These are phyloP conservation scores for Phlyctochytrium planicorne DNA, from an alignment of 192 early-diverging fungal genomes.

Conservation along the genomic window DNA sequence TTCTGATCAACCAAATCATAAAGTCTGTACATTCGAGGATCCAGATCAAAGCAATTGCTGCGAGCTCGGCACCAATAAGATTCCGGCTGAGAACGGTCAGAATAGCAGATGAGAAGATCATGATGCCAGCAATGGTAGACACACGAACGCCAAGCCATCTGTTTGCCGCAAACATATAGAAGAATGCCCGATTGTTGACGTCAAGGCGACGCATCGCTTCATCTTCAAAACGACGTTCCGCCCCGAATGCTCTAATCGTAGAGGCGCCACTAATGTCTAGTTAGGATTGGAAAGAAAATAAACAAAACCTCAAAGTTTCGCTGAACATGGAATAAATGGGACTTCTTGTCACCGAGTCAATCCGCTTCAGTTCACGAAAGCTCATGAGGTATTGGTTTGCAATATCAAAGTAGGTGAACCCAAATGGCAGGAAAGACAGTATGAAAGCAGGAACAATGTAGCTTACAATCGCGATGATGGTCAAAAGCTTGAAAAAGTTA, in stretches of 20 bases:
- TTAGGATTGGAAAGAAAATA: not conserved
- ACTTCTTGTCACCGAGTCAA: conserved; percentile 73
- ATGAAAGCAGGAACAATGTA: conserved; percentile 71
- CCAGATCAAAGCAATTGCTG: conserved; percentile 83
- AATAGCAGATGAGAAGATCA: conserved; percentile 46
- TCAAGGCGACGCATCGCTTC: conserved; percentile 41
- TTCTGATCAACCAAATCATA: conserved; percentile 68
- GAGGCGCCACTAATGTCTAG: conserved; percentile 29
- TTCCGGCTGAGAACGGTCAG: conserved; percentile 44
- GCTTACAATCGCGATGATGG: conserved; percentile 26
- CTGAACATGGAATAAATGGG: conserved; percentile 82
- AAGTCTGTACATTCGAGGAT: conserved; percentile 71
- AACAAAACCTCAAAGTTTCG: conserved; percentile 45
- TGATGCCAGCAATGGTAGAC: conserved; percentile 69
- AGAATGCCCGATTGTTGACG: conserved; percentile 80
- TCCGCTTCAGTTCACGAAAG: conserved; percentile 85
- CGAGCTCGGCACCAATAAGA: conserved; percentile 75
- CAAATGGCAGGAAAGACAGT: conserved; percentile 54
- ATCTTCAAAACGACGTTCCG: conserved; percentile 34
- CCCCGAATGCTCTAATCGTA: conserved; percentile 46
- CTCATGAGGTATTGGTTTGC: conserved; percentile 73
- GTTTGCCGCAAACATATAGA: conserved; percentile 83
- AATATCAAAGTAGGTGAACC: conserved; percentile 61
- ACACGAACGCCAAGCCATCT: conserved; percentile 62
- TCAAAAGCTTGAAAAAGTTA: conserved; percentile 34